Percentiles rank a stretch among this genome's conserved stretches.
Conservation (phyloP, 192 early-diverging fungal species). For the Umbelopsis sp. region DNA sequence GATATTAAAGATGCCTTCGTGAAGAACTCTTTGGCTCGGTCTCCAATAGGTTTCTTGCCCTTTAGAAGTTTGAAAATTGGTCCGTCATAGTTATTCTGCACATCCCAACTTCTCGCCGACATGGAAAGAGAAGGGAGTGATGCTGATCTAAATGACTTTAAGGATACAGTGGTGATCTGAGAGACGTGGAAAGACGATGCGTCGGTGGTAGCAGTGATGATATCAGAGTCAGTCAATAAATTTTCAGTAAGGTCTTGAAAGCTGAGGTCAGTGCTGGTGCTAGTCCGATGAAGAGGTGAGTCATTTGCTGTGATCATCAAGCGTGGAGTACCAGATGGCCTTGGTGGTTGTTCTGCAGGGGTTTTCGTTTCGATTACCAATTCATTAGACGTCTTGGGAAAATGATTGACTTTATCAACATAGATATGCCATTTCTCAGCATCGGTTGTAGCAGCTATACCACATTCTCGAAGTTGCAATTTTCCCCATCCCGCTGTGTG, state of each 20-base stretch:
- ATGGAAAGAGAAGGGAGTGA: background rate
- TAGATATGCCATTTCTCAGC: background rate
- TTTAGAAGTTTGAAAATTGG: slow-evolving; percentile 1
- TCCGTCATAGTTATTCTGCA: background rate
- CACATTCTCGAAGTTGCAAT: background rate
- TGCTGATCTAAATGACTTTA: slow-evolving; percentile 3
- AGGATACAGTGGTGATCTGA: background rate
- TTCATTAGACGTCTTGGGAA: background rate
- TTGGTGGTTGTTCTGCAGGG: background rate
- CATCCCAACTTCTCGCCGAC: background rate
- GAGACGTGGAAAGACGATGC: background rate
- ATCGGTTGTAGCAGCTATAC: background rate
- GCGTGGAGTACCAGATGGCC: background rate
- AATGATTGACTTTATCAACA: background rate
- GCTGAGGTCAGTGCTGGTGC: background rate
- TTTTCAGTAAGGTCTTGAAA: background rate
- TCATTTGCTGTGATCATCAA: background rate
- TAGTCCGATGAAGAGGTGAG: background rate
- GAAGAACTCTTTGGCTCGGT: background rate
- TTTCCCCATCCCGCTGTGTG: background rate
- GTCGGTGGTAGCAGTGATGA: background rate
- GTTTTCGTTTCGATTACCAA: background rate
- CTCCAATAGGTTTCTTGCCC: background rate
- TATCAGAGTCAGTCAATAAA: background rate
- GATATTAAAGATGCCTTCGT: background rate